Evolutionary conservation across 2,329 filamentous ascomycete genomes (phyloP), one percentile per base, ranked within the genome.

Genomic region (Elsinoe arachidis): DNA sequence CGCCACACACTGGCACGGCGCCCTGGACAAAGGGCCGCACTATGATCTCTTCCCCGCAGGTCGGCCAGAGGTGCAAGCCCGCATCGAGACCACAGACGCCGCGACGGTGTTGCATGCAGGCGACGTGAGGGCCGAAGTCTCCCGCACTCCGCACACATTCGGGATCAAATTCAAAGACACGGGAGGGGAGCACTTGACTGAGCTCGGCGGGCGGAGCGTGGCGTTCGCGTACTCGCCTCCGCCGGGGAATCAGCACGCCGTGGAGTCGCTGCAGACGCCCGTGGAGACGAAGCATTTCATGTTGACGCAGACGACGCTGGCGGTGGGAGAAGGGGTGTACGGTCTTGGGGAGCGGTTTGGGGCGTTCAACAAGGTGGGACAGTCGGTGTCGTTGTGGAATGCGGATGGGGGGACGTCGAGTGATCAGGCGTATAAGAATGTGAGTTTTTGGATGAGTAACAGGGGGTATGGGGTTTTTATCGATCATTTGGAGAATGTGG

Each of bases 391-490:
- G 57, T 77, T 90, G n/a, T 80, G 77, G 78, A 81, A 81, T 55
- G 78, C 80, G 59, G 78, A 81, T 61, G 78, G 78, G 5, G 85
- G 85, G 9, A 87, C 85, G 0, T 84, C 80, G 0, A 84, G 80
- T 61, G 84, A 87, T 57, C 84, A 87, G 67, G 83, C 84, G 0
- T 88, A 88, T 71, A 88, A 87, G 72, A 88, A 87, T 65, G 71
- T 87, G 2, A 80, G 82, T 0, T 86, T 87, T 69, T 87, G 82
- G 78, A 73, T 87, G 62, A 86, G 81, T 65, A 87, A 82, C 11
- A 77, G 80, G n/a, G 87, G 87, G 0, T 91, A 90, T 67, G 87
- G 87, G 17, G 76, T 90, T 33, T 90, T 90, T 66, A 81, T 90
- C 59, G 86, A 90, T 66, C 81, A 82, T 5, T 78, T 85, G 0